Evolutionary conservation across 1,284 basidiomycete genomes (phyloP), one percentile per base, ranked within the genome.

Genomic region (Heterobasidion parviporum): DNA sequence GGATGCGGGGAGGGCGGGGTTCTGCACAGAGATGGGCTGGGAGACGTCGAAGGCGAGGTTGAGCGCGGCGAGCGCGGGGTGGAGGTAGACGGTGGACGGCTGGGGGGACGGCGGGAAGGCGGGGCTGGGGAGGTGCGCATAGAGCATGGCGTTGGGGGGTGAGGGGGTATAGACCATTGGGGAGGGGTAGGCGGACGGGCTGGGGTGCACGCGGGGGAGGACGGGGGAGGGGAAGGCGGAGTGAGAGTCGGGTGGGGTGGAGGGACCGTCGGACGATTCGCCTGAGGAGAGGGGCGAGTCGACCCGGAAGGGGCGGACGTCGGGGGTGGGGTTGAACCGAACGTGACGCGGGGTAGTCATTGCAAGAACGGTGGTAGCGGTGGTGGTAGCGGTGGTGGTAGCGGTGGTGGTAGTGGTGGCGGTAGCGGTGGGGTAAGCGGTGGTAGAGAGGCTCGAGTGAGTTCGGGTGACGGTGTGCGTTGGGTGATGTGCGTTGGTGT

Each of bases 271-370:
- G 15, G 58, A 58, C 8, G 50, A 41, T 15, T 43, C 35, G 12
- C 56, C 52, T 9, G 59, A 60, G 14, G 58, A 57, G 6, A 50
- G 32, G 1, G 59, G 47, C 6, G 59, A 60, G 0, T 59, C 55
- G 6, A 58, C 55, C 5, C 32, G n/a, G 51, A 55, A 52, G 34
- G n/a, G 14, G 15, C 54, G 59, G 9, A 60, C 53, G 8, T 52
- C 53, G 18, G 58, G 36, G 43, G 60, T 55, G 45, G 59, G 59
- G 53, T 60, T 15, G 10, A 60, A 60, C 18, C 18, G 59, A n/a
- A 57, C 59, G 43, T n/a, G 59, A 46, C 55, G 59, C 2, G 16
- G 3, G 7, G 48, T 51, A 20, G 32, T 18, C 14, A 48, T n/a
- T 48, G 54, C 52, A 8, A 9, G 16, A 15, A 43, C 9, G 7